These are phyloP conservation scores for Oxyria digyna DNA, from an alignment of 148 eudicot species.

Conservation along the genomic window DNA sequence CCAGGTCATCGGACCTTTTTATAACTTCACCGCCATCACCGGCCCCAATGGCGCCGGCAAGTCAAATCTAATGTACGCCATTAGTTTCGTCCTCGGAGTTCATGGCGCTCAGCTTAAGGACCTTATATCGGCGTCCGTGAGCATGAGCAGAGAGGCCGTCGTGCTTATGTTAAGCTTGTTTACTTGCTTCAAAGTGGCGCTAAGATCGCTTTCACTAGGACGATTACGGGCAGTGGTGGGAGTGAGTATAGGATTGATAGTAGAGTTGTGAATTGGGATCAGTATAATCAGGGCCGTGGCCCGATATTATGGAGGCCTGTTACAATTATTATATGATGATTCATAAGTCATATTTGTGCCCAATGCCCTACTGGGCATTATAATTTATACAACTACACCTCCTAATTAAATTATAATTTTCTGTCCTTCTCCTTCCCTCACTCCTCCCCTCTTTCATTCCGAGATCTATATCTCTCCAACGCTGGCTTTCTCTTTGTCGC, in stretches of 20 bases:
- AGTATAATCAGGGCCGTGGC: no score
- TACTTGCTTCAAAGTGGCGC: slow-evolving; percentile 30
- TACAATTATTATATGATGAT: no score
- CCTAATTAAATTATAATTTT: no score
- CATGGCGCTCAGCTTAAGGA: slow-evolving; percentile 86
- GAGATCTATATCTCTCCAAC: no score
- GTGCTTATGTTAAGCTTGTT: slow-evolving; percentile 65
- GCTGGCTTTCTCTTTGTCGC: no score
- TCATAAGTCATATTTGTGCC: no score
- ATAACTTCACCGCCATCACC: slow-evolving; percentile 90
- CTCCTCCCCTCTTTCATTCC: no score
- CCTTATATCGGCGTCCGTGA: slow-evolving; percentile 62
- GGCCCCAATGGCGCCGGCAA: slow-evolving; percentile 94
- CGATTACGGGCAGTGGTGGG: slow-evolving; percentile 53
- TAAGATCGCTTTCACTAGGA: slow-evolving; percentile 53
- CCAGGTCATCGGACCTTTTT: slow-evolving; percentile 79
- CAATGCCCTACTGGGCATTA: no score
- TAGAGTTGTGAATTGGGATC: slow-evolving; percentile 70
- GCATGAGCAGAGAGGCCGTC: slow-evolving; percentile 59
- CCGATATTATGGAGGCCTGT: no score
- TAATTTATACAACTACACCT: no score
- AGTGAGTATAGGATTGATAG: slow-evolving; percentile 89
- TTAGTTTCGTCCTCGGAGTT: slow-evolving; percentile 91
- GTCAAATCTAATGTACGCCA: slow-evolving; percentile 98
- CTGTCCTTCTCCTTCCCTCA: no score